Percentiles rank a stretch among this genome's conserved stretches.
phyloP scores from a whole-genome alignment of 2,329 filamentous ascomycete genomes.

The Pseudogymnoascus sp. region DNA sequence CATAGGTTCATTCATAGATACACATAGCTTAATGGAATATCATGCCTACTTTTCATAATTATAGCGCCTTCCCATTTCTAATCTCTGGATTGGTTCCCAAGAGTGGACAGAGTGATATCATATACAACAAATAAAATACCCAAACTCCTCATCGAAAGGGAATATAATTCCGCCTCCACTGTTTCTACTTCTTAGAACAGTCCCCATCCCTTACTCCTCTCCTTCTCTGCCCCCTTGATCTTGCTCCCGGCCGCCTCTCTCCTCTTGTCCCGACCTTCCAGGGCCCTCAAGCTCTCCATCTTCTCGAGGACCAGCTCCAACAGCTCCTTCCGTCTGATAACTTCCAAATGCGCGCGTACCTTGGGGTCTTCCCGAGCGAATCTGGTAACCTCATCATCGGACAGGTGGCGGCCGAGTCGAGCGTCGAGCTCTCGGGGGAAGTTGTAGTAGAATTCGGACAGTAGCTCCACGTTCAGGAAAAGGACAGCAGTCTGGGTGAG shows the following conservation, averaged over 20 bases:
- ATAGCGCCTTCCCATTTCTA: conserved; percentile 8
- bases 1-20: not conserved
- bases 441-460: conserved; percentile 96
- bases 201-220: conserved; percentile 21
- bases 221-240: conserved; percentile 21
- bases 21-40: not conserved
- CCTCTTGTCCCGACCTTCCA: conserved; percentile 68
- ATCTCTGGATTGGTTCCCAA: conserved; percentile 9
- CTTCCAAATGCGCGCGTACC: conserved; percentile 79
- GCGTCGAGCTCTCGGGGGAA: conserved; percentile 90
- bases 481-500: conserved; percentile 90
- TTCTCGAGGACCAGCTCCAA: conserved; percentile 90
- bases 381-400: conserved; percentile 71
- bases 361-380: conserved; percentile 93
- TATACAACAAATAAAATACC: conserved; percentile 10
- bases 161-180: not conserved
- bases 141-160: conserved; percentile 8
- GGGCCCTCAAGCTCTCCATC: conserved; percentile 81
- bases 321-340: conserved; percentile 85
- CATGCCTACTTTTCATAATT: not conserved
- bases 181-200: conserved; percentile 18
- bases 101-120: conserved; percentile 12
- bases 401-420: conserved; percentile 73
- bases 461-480: conserved; percentile 92
- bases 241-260: conserved; percentile 29